These are phyloP conservation scores for Pseudocercospora crystallina DNA, from an alignment of 2,329 filamentous ascomycete genomes.

Conservation along the genomic window DNA sequence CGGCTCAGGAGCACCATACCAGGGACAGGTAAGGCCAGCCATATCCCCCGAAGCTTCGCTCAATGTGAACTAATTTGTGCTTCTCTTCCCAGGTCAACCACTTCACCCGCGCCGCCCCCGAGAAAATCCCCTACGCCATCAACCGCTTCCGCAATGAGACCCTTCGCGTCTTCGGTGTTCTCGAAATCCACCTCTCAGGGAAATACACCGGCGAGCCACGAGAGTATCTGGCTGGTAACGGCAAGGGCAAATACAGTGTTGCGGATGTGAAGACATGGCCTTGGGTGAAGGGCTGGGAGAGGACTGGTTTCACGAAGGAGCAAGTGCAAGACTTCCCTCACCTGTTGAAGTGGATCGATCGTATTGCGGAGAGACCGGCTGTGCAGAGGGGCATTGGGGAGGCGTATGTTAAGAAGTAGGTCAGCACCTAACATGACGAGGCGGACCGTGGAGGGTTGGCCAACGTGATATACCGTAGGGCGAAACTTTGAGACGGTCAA, in stretches of 20 bases:
- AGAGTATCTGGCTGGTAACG: slow-evolving; percentile 55
- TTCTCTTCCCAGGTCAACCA: slow-evolving; percentile 40
- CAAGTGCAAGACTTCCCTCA: slow-evolving; percentile 54
- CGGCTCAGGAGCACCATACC: slow-evolving; percentile 42
- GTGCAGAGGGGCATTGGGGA: slow-evolving; percentile 49
- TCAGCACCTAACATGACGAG: too few species aligned
- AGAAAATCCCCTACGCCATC: slow-evolving; percentile 53
- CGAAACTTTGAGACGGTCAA: too few species aligned
- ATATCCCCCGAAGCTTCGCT: too few species aligned
- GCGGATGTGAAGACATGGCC: slow-evolving; percentile 56
- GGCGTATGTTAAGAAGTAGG: slow-evolving; percentile 32
- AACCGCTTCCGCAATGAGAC: slow-evolving; percentile 54
- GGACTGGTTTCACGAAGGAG: slow-evolving; percentile 46
- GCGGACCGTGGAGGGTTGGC: too few species aligned
- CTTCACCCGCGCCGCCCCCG: slow-evolving; percentile 46
- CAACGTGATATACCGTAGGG: too few species aligned
- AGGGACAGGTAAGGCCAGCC: slow-evolving; percentile 42
- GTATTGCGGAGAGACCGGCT: slow-evolving; percentile 50
- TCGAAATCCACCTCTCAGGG: slow-evolving; percentile 55
- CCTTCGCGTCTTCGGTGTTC: slow-evolving; percentile 54
- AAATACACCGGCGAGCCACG: slow-evolving; percentile 51
- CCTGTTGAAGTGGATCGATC: slow-evolving; percentile 54
- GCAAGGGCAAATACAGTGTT: slow-evolving; percentile 55
- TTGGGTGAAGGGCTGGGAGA: slow-evolving; percentile 50
- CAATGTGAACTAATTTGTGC: too few species aligned